Evolutionary conservation across 495 filamentous ascomycete species (phyloP), one percentile per base, ranked within the genome.

Genomic region (Aspergillus hancockii): DNA sequence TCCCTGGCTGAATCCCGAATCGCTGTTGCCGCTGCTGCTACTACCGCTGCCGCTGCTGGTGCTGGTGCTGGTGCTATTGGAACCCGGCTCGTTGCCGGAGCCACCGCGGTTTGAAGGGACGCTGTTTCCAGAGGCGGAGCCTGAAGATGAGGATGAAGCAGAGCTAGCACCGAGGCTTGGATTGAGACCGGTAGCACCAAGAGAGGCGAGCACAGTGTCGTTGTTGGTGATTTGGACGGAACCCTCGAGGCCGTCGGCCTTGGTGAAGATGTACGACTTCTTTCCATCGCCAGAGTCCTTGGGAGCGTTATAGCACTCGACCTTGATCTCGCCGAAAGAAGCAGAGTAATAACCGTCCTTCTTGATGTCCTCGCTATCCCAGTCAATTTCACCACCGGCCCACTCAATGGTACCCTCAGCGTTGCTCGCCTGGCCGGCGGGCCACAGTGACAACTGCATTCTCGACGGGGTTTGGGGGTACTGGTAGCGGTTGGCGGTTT

Each of bases 401-500:
- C 94, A 98, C 49, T 84, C 82, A 61, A 97, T 85, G 16, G 94
- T 98, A 59, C 95, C 94, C 65, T 87, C 55, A 28, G 83, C 89
- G 69, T 96, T 97, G 72, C 83, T 81, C 21, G 85, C 72, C 49
- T 87, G 81, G 65, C 94, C 94, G 62, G 90, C 94, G 58, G 94
- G 95, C 94, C 94, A 98, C 68, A 98, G 85, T 13, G 95, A 98
- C 61, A 98, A 79, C 77, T 97, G 90, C 52, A 98, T 83, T 62
- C 94, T 90, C n/a, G 95, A 73, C 3, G 94, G 94, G 3, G 91
- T 96, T 75, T 97, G 94, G 18, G 94, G 94, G 81, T 83, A 98
- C 65, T 89, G 79, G 84, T 88, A 98, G 65, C 84, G 85, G 72
- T 93, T 90, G 62, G 84, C 67, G 8, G 90, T 96, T 8, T 79